These are phyloP conservation scores for Penicillium verrucosum DNA, from an alignment of 2,329 filamentous ascomycete species.

Conservation along the genomic window DNA sequence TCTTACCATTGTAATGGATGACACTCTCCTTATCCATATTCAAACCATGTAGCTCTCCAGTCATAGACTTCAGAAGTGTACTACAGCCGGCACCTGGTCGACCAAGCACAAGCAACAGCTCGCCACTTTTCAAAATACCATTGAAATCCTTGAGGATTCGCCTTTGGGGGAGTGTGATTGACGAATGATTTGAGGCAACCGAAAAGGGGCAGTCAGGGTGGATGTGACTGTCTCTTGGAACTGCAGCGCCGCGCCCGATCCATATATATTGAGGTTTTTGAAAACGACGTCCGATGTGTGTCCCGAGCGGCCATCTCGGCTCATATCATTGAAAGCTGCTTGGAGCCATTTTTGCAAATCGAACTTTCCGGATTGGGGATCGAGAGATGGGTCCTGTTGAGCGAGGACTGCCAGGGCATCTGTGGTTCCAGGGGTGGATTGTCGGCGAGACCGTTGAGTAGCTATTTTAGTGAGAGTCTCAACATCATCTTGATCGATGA, in stretches of 20 bases:
- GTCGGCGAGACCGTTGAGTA: slow-evolving; percentile 18
- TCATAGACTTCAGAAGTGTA: slow-evolving; percentile 77
- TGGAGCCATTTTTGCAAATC: slow-evolving; percentile 21
- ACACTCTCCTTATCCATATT: slow-evolving; percentile 64
- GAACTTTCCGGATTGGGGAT: slow-evolving; percentile 19
- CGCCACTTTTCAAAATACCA: slow-evolving; percentile 53
- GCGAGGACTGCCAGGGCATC: slow-evolving; percentile 14
- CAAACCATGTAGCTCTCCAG: slow-evolving; percentile 76
- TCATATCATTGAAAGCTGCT: slow-evolving; percentile 15
- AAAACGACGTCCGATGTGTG: slow-evolving; percentile 22
- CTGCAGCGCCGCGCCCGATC: slow-evolving; percentile 27
- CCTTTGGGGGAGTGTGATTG: slow-evolving; percentile 13
- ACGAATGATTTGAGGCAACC: slow-evolving; percentile 16
- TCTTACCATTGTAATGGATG: slow-evolving; percentile 72
- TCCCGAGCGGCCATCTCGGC: slow-evolving; percentile 5
- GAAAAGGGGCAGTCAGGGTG: slow-evolving; percentile 19
- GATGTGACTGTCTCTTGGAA: slow-evolving; percentile 23
- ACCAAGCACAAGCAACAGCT: slow-evolving; percentile 52
- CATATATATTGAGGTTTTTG: slow-evolving; percentile 24
- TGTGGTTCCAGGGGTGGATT: slow-evolving; percentile 8
- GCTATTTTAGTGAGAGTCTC: slow-evolving; percentile 22
- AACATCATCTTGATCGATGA: slow-evolving; percentile 16
- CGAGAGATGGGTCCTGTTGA: slow-evolving; percentile 14
- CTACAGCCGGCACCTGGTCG: slow-evolving; percentile 57
- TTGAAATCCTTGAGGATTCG: slow-evolving; percentile 60